Evolutionary conservation across 352 stramenopile species (phyloP).

Genomic region (Phytophthora sp.): DNA sequence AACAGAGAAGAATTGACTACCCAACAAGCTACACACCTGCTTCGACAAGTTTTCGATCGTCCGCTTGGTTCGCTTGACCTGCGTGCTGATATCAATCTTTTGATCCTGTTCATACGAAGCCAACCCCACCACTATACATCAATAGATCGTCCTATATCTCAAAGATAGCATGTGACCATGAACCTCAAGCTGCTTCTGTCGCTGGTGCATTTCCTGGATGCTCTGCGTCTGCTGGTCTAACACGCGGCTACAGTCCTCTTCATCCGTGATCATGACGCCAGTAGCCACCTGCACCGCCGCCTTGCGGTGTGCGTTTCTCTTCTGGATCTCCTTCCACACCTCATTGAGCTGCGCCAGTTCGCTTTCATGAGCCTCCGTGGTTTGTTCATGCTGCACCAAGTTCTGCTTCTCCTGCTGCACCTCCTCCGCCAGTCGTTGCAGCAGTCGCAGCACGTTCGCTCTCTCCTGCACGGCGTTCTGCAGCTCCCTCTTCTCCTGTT

Average conservation of each 20-base stretch:
- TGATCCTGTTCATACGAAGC: constrained; percentile 46
- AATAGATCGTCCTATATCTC: too few species aligned
- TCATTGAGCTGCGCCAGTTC: constrained; percentile 58
- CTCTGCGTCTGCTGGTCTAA: constrained; percentile 72
- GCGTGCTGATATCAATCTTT: constrained; percentile 74
- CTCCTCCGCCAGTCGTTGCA: constrained; percentile 49
- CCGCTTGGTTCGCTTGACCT: constrained; percentile 66
- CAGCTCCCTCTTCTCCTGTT: constrained; percentile 53
- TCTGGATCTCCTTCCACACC: constrained; percentile 77
- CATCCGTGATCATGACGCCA: constrained; percentile 75
- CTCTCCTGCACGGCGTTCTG: constrained; percentile 53
- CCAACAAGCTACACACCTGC: constrained; percentile 39
- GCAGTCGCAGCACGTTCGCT: constrained; percentile 34
- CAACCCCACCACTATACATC: background rate
- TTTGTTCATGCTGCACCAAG: constrained; percentile 48
- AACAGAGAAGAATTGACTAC: constrained; percentile 1
- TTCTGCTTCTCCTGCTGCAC: constrained; percentile 61
- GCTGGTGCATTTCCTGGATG: constrained; percentile 76
- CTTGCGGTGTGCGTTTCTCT: constrained; percentile 75
- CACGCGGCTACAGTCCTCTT: constrained; percentile 79
- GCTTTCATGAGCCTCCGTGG: constrained; percentile 43
- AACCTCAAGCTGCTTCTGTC: constrained; percentile 69
- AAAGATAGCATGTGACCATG: too few species aligned
- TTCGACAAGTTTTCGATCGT: constrained; percentile 61
- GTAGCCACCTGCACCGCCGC: constrained; percentile 74